Percentiles rank a stretch among this genome's conserved stretches.
Evolutionary conservation across 306 rosid species (phyloP).

Genomic region (Psophocarpus tetragonolobus): DNA sequence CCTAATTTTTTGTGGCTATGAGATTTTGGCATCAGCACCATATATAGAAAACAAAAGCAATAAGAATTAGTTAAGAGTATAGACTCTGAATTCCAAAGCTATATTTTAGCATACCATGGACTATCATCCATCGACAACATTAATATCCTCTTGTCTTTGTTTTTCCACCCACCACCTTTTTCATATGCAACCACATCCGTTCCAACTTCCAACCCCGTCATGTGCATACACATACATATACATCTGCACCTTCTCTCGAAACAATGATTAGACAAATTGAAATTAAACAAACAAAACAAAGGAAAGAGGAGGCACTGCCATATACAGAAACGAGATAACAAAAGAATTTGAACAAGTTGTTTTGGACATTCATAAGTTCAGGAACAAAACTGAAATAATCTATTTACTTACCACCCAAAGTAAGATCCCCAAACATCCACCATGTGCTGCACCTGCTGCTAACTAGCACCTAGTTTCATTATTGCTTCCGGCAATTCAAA

Average conservation of each 20-base stretch:
- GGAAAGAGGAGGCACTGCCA: background rate
- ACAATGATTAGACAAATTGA: slow-evolving; percentile 24
- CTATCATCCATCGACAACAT: slow-evolving; percentile 29
- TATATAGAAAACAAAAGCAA: background rate
- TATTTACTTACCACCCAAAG: background rate
- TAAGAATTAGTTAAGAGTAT: background rate
- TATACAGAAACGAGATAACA: background rate
- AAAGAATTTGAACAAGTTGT: background rate
- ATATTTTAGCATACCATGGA: slow-evolving; percentile 20
- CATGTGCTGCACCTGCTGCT: background rate
- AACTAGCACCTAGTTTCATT: no score
- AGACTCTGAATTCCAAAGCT: slow-evolving; percentile 16
- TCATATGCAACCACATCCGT: slow-evolving; percentile 30
- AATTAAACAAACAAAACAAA: background rate
- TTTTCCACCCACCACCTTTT: slow-evolving; percentile 10
- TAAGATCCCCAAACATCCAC: background rate
- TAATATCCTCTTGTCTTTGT: background rate
- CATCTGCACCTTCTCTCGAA: background rate
- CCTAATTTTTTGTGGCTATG: slow-evolving; percentile 11
- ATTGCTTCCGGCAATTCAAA: background rate
- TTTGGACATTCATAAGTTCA: background rate
- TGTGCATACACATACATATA: background rate
- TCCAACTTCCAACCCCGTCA: slow-evolving; percentile 15
- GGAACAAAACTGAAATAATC: background rate
- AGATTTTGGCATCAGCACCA: background rate